Percentiles rank a stretch among this genome's conserved stretches.
Conservation (phyloP, 2,329 filamentous ascomycete species). For the Nectriaceae sp. region DNA sequence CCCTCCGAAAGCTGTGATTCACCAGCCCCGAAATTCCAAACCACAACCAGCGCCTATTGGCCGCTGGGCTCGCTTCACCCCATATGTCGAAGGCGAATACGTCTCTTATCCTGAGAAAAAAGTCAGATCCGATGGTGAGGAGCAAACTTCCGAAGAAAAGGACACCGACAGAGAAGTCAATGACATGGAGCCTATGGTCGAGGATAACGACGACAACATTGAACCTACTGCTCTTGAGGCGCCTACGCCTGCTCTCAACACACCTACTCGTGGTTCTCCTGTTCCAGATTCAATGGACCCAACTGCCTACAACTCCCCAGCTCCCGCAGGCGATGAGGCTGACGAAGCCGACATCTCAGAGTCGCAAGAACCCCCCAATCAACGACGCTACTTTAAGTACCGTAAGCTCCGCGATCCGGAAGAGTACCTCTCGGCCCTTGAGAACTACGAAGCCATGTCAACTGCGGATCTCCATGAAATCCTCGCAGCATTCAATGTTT, state of each 20-base stretch:
- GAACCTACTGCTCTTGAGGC: constrained; percentile 34
- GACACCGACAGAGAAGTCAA: constrained; percentile 29
- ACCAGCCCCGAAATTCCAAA: constrained; percentile 8
- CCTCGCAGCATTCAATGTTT: constrained; percentile 46
- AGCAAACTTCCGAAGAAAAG: constrained; percentile 34
- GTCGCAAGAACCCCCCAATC: constrained; percentile 34
- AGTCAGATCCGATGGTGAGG: constrained; percentile 31
- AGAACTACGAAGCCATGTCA: constrained; percentile 52
- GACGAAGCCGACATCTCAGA: constrained; percentile 39
- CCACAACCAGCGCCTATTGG: constrained; percentile 34
- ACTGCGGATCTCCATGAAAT: constrained; percentile 47
- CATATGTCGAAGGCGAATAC: constrained; percentile 43
- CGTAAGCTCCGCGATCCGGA: constrained; percentile 53
- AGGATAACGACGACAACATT: constrained; percentile 35
- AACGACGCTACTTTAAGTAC: constrained; percentile 43
- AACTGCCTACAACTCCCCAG: constrained; percentile 40
- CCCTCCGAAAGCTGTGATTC: background rate
- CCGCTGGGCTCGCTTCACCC: constrained; percentile 42
- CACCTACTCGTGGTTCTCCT: constrained; percentile 41
- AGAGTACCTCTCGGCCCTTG: constrained; percentile 49
- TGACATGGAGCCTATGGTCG: constrained; percentile 34
- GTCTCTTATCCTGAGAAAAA: constrained; percentile 42
- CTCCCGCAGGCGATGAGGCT: constrained; percentile 37
- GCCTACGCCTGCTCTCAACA: constrained; percentile 40
- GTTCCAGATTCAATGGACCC: constrained; percentile 41